Evolutionary conservation across 208 protist genomes (phyloP).

Genomic region (Acanthamoeba quina): DNA sequence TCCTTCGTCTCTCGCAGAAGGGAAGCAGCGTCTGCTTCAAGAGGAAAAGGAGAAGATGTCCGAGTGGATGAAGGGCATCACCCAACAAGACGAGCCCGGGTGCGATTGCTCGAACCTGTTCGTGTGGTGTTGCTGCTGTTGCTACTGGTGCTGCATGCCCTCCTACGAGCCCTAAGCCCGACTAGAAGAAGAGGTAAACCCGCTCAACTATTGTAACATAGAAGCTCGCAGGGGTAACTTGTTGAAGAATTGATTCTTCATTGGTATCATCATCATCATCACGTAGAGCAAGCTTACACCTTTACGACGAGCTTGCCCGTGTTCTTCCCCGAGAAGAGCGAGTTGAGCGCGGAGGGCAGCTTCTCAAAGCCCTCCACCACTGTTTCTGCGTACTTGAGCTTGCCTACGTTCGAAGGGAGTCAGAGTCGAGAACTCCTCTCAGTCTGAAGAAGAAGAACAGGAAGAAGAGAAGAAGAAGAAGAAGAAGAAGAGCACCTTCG

Average conservation of each 20-base stretch:
- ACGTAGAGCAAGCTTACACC: neutral
- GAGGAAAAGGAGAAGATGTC: constrained; percentile 28
- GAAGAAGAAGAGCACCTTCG: constrained; percentile 18
- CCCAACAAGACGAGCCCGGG: neutral
- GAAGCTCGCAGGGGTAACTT: no score
- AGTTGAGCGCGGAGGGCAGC: constrained; percentile 43
- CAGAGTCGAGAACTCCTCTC: no score
- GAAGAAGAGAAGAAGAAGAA: neutral
- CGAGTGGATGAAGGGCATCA: neutral
- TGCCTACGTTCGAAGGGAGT: neutral
- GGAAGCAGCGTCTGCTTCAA: neutral
- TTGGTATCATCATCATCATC: neutral
- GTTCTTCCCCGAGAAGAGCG: constrained; percentile 46
- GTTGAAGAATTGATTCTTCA: no score
- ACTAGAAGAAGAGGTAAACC: no score
- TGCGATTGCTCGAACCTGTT: neutral
- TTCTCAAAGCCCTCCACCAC: constrained; percentile 70
- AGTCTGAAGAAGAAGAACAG: no score
- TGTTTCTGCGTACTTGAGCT: constrained; percentile 64
- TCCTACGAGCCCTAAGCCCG: neutral
- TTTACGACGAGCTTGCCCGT: constrained; percentile 68
- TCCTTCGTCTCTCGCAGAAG: neutral
- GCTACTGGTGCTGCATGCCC: constrained; percentile 6
- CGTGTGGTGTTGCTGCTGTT: neutral
- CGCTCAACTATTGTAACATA: no score